Base-by-base conservation (phyloP, 176 grass and related monocot species). In the Poa pratensis region DNA sequence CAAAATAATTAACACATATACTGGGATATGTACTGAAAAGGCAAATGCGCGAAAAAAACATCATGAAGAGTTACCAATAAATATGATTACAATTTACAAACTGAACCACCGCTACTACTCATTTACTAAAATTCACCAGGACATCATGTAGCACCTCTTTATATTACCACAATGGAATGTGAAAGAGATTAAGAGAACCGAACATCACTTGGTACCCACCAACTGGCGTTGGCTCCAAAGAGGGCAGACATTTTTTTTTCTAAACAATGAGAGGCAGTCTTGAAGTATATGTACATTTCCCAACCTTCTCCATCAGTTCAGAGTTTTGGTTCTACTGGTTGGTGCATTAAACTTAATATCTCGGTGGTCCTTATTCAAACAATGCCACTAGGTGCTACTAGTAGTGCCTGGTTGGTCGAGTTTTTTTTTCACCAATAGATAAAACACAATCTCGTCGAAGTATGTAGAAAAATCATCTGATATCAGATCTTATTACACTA, bases 51-150 rank as follows among this genome's bases (percentile, higher is more conserved):
- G 42, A n/a, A 54, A 83, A 32, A 73, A 80, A 43, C 9, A 64
- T 53, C 23, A n/a, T 12, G 16, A 80, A 32, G 58, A 60, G 12
- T 76, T 76, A 60, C 4, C 1, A 51, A 75, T 69, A 11, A 80
- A 67, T 85, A 16, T 18, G 23, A 34, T 69, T 78, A 52, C 30
- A 78, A 35, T 59, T 70, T 62, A 85, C 28, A 85, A 68, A 76
- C 64, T 69, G 1, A 58, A 71, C 80, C 17, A 1, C 12, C n/a
- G 60, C 34, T 22, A 32, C 30, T 75, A 82, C 28, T 42, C 8
- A 32, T 69, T 48, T 54, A 18, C 77, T 63, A 28, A 7, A 4
- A 88, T 78, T 50, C 64, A 63, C 22, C 28, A 61, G 26, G 28
- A 54, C 17, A 78, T 22, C 3, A 11, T n/a, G 12, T 23, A 50